Evolutionary conservation across 2,329 filamentous ascomycete genomes (phyloP), one percentile per base, ranked within the genome.

Genomic region (Tolypocladium inflatum): DNA sequence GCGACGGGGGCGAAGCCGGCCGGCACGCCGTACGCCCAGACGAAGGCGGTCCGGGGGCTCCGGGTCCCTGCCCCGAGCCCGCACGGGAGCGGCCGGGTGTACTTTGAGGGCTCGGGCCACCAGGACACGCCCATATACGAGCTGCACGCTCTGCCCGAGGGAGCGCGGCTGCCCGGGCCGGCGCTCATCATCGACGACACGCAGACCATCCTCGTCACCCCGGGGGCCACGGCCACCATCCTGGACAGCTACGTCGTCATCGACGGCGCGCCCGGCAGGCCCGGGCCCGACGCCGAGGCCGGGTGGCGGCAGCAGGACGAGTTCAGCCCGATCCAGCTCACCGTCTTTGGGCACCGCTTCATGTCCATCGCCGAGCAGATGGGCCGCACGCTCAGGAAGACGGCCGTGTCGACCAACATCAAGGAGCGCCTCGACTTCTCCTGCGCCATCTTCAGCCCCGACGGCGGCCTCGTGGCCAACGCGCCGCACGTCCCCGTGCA

Each of bases 321-420:
- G 23, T 63, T 64, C 21, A 63, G 61, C 58, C 88, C 87, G 11
- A 88, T 92, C 63, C 80, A 89, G 70, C 78, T 93, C 1, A 88
- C 83, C 63, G 87, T 92, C 59, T 92, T 93, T 65, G 87, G 85
- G 0, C 88, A 92, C 69, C 80, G 89, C 3, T 93, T 93, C 73
- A 92, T 92, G 89, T 85, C 86, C 3, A 90, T 92, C 61, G 89
- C 89, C 0, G 89, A 92, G 70, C 89, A 92, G 66, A 92, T 92
- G 88, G 89, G 89, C 0, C 79, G 86, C 55, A 86, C 87, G 4
- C 72, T 93, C n/a, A 87, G 91, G 66, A 91, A 91, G 73, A 91
- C 88, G 0, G 86, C 84, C 63, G 86, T 92, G 17, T 87, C 83
- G 58, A 90, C 86, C 0, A 92, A 91, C 64, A 88, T 92, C 69